These are phyloP conservation scores for Martensiomyces pterosporus DNA, from an alignment of 192 early-diverging fungal genomes.

Conservation along the genomic window DNA sequence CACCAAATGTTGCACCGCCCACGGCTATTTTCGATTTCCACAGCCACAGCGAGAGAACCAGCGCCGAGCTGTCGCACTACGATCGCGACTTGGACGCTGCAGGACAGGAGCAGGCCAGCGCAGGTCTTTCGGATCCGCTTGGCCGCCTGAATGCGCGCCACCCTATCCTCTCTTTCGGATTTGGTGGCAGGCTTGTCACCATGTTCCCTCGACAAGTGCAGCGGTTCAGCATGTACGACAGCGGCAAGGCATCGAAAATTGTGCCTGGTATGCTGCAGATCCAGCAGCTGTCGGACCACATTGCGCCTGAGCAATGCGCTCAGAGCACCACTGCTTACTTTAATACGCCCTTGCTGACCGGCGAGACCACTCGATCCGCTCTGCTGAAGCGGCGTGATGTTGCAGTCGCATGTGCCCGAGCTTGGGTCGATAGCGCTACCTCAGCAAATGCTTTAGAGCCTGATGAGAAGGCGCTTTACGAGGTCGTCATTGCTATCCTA, in stretches of 20 bases:
- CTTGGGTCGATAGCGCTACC: slow-evolving; percentile 9
- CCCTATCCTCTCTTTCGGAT: slow-evolving; percentile 68
- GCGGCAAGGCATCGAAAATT: slow-evolving; percentile 37
- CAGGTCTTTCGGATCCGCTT: slow-evolving; percentile 17
- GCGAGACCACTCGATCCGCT: slow-evolving; percentile 59
- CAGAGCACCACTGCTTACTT: slow-evolving; percentile 6
- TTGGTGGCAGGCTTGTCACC: slow-evolving; percentile 65
- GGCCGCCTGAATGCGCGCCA: slow-evolving; percentile 32
- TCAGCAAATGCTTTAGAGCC: background rate
- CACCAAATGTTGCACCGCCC: slow-evolving; percentile 3
- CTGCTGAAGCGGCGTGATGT: slow-evolving; percentile 52
- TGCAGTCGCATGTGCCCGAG: slow-evolving; percentile 23
- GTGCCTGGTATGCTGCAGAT: slow-evolving; percentile 55
- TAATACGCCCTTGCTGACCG: slow-evolving; percentile 55
- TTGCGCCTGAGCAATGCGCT: slow-evolving; percentile 15
- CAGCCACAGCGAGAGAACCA: slow-evolving; percentile 22
- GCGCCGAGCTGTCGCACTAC: slow-evolving; percentile 20
- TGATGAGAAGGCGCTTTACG: slow-evolving; percentile 26
- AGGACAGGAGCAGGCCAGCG: background rate
- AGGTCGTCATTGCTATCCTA: slow-evolving; percentile 22
- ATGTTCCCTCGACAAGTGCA: slow-evolving; percentile 64
- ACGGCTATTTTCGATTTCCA: slow-evolving; percentile 9
- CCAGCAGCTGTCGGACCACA: slow-evolving; percentile 42
- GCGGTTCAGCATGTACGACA: slow-evolving; percentile 47
- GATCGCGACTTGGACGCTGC: slow-evolving; percentile 3